phyloP scores from a whole-genome alignment of 768 basidiomycete species.

The Boletus eberwhitei region DNA sequence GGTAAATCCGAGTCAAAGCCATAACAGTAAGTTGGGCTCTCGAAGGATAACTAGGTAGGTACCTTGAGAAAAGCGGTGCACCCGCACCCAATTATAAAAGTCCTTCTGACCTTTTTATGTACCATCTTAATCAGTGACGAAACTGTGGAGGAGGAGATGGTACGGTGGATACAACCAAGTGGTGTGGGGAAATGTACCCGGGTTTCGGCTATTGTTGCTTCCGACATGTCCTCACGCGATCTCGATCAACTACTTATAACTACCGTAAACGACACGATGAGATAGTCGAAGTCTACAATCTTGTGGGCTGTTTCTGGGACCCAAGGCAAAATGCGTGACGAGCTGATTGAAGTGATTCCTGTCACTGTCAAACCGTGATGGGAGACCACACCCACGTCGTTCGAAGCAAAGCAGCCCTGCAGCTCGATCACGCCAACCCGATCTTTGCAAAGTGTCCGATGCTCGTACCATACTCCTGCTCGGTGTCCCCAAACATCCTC shows the following conservation, averaged over 20 bases:
- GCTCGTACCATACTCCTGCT: slow-evolving; percentile 67
- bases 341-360: slow-evolving; percentile 40
- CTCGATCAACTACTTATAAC: neutral
- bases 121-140: neutral
- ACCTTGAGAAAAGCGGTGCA: slow-evolving; percentile 22
- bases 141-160: neutral
- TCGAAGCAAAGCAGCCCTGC: slow-evolving; percentile 83
- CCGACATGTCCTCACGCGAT: neutral
- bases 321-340: slow-evolving; percentile 74
- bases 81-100: slow-evolving; percentile 19
- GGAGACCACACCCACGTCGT: slow-evolving; percentile 50
- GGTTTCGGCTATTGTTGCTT: neutral
- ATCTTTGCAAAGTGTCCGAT: slow-evolving; percentile 70
- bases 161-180: no score
- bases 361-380: neutral
- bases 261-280: neutral
- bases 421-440: slow-evolving; percentile 81
- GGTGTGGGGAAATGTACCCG: neutral
- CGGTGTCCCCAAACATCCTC: slow-evolving; percentile 67
- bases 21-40: neutral
- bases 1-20: slow-evolving; percentile 3
- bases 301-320: slow-evolving; percentile 63
- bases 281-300: slow-evolving; percentile 41
- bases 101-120: slow-evolving; percentile 7
- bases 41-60: neutral